Base-by-base conservation (phyloP, 495 filamentous ascomycete genomes). In the Talaromyces borbonicus region DNA sequence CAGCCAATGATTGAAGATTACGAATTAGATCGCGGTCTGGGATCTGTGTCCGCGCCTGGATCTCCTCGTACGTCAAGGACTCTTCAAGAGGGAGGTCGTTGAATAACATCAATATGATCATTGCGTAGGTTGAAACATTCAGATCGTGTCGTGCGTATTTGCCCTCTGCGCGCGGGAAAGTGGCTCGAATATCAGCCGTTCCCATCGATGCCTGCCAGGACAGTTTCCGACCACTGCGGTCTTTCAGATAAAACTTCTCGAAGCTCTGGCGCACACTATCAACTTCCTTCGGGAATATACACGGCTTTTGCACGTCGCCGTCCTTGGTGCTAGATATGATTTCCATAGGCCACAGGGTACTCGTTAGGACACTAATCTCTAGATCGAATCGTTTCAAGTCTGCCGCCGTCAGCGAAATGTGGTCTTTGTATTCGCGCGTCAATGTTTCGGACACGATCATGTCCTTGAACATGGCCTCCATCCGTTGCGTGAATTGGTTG, bases 401-500 rank as follows among this genome's bases (percentile, higher is more conserved):
- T 0, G 68, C 66, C 6, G 78, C 82, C 3, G 80, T 66, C 14
- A 68, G 67, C 3, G 68, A 62, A 16, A 90, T 75, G 49, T 93
- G 75, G 6, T 73, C 68, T 44, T 83, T 81, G 65, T 88, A 96
- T 39, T 73, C 77, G 2, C 77, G 59, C 0, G 81, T 84, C n/a
- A 95, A 68, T 43, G 96, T 93, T 48, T 86, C 83, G 0, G 88
- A 95, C 5, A 89, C 71, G 16, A 83, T 74, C 84, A 99, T 96
- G 56, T 99, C 92, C 62, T 85, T 94, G 62, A 99, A 99, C 92
- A 99, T 99, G 43, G 87, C 79, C 57, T 99, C 92, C 19, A 97
- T 74, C 53, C 92, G 90, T 52, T 78, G 67, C 0, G 93, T 97
- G 60, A 99, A 99, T 40, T 84, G 78, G 52, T 95, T 94, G 24